Evolutionary conservation across 345 rosid species (phyloP).

Genomic region (Hypericum androsaemum): DNA sequence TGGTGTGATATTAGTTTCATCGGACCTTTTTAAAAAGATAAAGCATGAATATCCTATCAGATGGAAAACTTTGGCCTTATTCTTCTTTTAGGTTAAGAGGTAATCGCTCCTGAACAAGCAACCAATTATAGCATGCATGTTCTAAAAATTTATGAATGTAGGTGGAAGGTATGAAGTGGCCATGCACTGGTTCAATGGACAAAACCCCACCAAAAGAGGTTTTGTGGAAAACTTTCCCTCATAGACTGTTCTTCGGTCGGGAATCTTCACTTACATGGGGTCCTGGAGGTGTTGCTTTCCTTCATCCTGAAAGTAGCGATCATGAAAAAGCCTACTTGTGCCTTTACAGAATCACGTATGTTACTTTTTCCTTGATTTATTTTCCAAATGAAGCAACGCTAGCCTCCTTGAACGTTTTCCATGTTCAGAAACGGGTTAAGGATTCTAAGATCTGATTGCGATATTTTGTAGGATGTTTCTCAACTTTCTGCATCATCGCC

Average conservation of each 20-base stretch:
- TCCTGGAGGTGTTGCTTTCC: constrained; percentile 81
- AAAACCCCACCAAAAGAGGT: constrained; percentile 56
- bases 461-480: not conserved
- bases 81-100: too few relatives aligned
- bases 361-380: constrained; percentile 6
- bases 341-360: constrained; percentile 75
- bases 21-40: too few relatives aligned
- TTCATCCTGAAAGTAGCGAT: constrained; percentile 40
- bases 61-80: too few relatives aligned
- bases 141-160: constrained; percentile 11
- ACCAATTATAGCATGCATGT: not conserved
- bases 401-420: too few relatives aligned
- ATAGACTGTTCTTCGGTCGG: constrained; percentile 75
- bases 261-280: constrained; percentile 60
- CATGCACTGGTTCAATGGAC: constrained; percentile 68
- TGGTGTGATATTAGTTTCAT: too few relatives aligned
- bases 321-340: constrained; percentile 44
- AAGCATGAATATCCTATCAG: too few relatives aligned
- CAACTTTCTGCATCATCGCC: not conserved
- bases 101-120: not conserved
- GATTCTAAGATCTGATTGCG: too few relatives aligned
- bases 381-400: not conserved
- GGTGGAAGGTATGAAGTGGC: constrained; percentile 63
- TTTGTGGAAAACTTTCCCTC: constrained; percentile 62
- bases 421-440: too few relatives aligned